A percentile compares a stretch with the other conserved stretches of the same genome.
Conservation (phyloP, 2,329 filamentous ascomycete genomes). For the Diaporthe humulicola region DNA sequence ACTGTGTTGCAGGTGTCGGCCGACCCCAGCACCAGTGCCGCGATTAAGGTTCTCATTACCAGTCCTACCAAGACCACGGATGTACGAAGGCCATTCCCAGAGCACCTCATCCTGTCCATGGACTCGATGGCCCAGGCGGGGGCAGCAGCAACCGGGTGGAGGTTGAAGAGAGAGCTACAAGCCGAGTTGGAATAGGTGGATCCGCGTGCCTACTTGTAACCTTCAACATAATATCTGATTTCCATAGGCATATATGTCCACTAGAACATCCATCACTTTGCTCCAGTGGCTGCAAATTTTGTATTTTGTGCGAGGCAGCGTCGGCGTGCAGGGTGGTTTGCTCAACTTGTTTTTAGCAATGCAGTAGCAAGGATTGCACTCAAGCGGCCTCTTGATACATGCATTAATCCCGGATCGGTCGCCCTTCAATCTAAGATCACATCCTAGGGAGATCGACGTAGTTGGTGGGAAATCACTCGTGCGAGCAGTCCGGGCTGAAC, state of each 20-base stretch:
- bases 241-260: too few relatives aligned
- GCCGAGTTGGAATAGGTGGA: neutral
- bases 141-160: neutral
- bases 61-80: neutral
- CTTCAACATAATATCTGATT: neutral
- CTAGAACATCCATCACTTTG: too few relatives aligned
- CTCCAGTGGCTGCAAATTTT: neutral
- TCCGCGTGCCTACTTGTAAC: neutral
- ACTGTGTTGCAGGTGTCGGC: neutral
- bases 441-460: neutral
- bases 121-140: neutral
- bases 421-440: neutral
- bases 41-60: neutral
- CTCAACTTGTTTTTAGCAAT: neutral
- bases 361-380: too few relatives aligned
- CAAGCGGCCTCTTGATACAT: neutral
- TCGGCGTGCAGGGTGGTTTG: neutral
- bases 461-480: constrained; percentile 3
- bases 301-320: neutral
- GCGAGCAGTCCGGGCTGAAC: neutral
- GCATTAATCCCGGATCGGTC: neutral
- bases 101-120: neutral
- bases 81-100: neutral
- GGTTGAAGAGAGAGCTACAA: neutral
- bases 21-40: too few relatives aligned